Base-by-base conservation (phyloP, 2,329 filamentous ascomycete genomes). In the Malbranchea cinnamomea region DNA sequence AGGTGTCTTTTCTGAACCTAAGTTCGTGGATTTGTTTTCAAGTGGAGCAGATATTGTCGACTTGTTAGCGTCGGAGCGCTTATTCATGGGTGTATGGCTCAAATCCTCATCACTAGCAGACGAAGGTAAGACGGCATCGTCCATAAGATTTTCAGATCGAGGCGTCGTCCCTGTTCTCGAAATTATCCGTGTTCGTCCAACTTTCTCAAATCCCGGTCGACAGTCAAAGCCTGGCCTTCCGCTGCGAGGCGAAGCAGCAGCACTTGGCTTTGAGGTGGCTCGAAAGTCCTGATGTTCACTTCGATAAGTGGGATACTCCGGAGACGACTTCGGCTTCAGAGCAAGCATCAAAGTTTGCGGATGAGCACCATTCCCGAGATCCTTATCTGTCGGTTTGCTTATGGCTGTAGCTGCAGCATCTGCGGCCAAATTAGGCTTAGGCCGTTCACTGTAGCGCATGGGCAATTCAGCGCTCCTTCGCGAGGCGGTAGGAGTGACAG, bases 321-420 rank as follows among this genome's bases (percentile, higher is more conserved):
- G 44, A 8, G 49, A 35, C 9, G 59, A 54, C 26, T 61, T 55
- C 7, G 59, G 48, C 31, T 46, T 56, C 28, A 53, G 37, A 12
- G 54, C 50, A 32, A 52, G 49, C 26, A 45, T 41, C 24, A 42
- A 32, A 20, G 20, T 20, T 30, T 19, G 37, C 44, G 7, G 44
- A 24, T 24, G 47, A 43, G 4, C 24, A 16, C 38, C 37, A 22
- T 31, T 23, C 20, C 20, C 10, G 6, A 23, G 14, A 13, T 36
- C 36, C 3, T 15, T 11, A 19, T 38, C 30, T 6, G 18, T 23
- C 4, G 35, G 33, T 11, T 22, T 26, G 28, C 21, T 31, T 24
- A 26, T 31, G 21, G 35, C 37, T 4, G 36, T 34, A 2, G 37
- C 39, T 4, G 37, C 37, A 9, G 37, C 39, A 30, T 28, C 39